Percentiles rank a stretch among this genome's conserved stretches.
Evolutionary conservation across 2,329 filamentous ascomycete genomes (phyloP).

Genomic region (Aspergillus carbonarius): DNA sequence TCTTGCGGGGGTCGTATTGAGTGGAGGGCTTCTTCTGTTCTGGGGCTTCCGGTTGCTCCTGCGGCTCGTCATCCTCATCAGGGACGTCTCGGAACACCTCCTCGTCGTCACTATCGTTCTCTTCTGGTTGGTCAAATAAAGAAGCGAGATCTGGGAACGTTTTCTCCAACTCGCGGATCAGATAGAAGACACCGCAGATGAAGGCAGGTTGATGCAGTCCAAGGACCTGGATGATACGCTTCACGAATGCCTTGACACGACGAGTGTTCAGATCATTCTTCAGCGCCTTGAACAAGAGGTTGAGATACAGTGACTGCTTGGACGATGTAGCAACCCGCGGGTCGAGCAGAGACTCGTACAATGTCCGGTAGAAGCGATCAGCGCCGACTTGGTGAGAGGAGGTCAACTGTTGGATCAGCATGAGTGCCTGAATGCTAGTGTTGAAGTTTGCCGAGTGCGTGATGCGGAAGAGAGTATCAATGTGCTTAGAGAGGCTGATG

Average conservation of each 20-base stretch:
- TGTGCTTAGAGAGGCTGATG: constrained; percentile 73
- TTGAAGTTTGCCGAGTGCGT: constrained; percentile 99
- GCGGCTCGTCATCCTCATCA: constrained; percentile 52
- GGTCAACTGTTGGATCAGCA: constrained; percentile 91
- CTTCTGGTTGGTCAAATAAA: constrained; percentile 77
- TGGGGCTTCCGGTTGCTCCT: constrained; percentile 17
- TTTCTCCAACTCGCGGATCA: constrained; percentile 75
- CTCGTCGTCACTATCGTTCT: constrained; percentile 67
- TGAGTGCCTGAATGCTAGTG: constrained; percentile 91
- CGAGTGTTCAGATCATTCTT: constrained; percentile 89
- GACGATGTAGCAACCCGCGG: constrained; percentile 84
- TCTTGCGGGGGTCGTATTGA: constrained; percentile 81
- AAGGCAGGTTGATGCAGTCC: constrained; percentile 90
- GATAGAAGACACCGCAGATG: constrained; percentile 86
- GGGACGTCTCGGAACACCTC: constrained; percentile 68
- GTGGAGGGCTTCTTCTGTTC: constrained; percentile 35
- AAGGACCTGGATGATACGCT: constrained; percentile 84
- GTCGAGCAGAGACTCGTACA: constrained; percentile 93
- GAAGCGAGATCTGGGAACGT: constrained; percentile 78
- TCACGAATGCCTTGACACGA: constrained; percentile 92
- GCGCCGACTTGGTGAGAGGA: constrained; percentile 74
- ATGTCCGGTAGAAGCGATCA: constrained; percentile 89
- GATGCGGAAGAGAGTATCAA: constrained; percentile 92
- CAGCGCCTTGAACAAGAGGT: constrained; percentile 81
- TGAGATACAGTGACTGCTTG: constrained; percentile 93